Evolutionary conservation across 2,329 filamentous ascomycete species (phyloP).

Genomic region (Aspergillus pseudoviridinutans): DNA sequence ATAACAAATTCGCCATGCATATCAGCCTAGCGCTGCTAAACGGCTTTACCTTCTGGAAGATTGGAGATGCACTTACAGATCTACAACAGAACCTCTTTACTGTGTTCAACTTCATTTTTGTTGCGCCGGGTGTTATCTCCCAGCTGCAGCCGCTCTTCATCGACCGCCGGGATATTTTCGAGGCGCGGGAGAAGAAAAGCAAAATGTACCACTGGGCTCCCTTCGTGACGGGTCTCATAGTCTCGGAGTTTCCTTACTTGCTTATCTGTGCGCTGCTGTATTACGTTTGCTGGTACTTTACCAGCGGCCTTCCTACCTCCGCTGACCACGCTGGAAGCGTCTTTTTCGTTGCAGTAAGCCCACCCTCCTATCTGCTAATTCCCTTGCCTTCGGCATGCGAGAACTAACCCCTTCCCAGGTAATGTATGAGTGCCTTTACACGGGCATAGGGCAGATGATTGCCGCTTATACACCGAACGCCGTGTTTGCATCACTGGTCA

Average conservation of each 20-base stretch:
- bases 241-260: constrained; percentile 67
- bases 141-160: constrained; percentile 64
- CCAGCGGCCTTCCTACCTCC: constrained; percentile 48
- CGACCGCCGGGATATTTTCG: constrained; percentile 65
- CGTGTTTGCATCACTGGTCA: too few species aligned
- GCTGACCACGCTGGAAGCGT: too few species aligned
- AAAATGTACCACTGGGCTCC: constrained; percentile 71
- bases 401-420: too few species aligned
- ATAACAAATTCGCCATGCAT: constrained; percentile 59
- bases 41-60: constrained; percentile 61
- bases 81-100: constrained; percentile 73
- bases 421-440: too few species aligned
- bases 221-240: constrained; percentile 64
- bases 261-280: constrained; percentile 62
- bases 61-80: constrained; percentile 60
- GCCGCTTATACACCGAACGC: too few species aligned
- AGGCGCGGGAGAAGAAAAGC: constrained; percentile 62
- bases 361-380: too few species aligned
- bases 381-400: too few species aligned
- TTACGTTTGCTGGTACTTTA: constrained; percentile 70
- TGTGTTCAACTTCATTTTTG: constrained; percentile 58
- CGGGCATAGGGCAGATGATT: too few species aligned
- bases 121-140: constrained; percentile 41
- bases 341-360: too few species aligned
- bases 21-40: constrained; percentile 49